Base-by-base conservation (phyloP, 73 alveolate genomes). In the Paraurostyla sp. region DNA sequence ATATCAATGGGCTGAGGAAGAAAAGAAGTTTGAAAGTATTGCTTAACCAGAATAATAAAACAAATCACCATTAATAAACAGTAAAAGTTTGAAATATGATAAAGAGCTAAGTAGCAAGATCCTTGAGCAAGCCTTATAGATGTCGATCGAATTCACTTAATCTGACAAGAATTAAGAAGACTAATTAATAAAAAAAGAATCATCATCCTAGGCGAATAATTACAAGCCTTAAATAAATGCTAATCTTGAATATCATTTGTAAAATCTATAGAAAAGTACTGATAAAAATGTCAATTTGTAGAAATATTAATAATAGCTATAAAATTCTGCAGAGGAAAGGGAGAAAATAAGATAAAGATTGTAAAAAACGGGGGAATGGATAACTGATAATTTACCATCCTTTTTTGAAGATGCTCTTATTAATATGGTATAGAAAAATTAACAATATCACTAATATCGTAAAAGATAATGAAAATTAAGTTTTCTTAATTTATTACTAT, bases 351-450 rank as follows among this genome's bases (percentile, higher is more conserved):
- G 41, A 38, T 15, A 15, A 58, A 65, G 82, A 22, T 40, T 65
- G 6, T 40, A 65, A 65, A 65, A 65, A 38, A 58, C 82, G 9
- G 82, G 82, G 18, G 42, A 65, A 16, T 65, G 82, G 82, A 65
- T 65, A 15, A 65, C 82, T 13, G 82, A 65, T 11, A 65, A 65
- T 38, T 65, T 65, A 22, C 82, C 82, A 35, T 65, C 82, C 13
- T 25, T 65, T 16, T 65, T 65, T 40, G 82, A 65, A 40, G 82
- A 65, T 65, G 82, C 82, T 16, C 35, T 65, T 56, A 65, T 65
- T 11, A 65, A 65, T 40, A 65, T 65, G 60, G 58, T 65, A 4
- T 30, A 65, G 38, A 65, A 20, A 49, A 82, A 57, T 82, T 45
- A 76, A 40, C 0, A 82, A 45, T 43, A 76, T n/a, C n/a, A n/a